Evolutionary conservation across 2,329 filamentous ascomycete species (phyloP).

Genomic region (Parascedosporium putredinis): DNA sequence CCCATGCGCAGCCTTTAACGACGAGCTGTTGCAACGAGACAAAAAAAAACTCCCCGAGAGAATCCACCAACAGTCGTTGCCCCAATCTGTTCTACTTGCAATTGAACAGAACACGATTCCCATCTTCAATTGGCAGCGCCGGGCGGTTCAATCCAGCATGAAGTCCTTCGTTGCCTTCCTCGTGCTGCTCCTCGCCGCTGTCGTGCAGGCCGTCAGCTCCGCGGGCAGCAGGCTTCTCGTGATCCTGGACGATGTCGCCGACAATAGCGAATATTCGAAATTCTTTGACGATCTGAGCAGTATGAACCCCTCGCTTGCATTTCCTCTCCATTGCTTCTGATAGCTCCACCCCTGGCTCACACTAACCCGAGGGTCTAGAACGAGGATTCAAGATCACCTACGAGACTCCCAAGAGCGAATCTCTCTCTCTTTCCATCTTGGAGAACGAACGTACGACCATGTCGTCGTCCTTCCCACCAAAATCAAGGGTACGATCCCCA

Average conservation of each 20-base stretch:
- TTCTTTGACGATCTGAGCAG: constrained; percentile 66
- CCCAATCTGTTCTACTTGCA: not conserved
- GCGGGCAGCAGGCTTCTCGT: constrained; percentile 73
- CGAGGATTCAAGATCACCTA: constrained; percentile 75
- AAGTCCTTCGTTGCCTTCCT: constrained; percentile 63
- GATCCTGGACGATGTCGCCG: constrained; percentile 69
- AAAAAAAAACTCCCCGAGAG: too few relatives aligned
- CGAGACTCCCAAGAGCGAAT: constrained; percentile 72
- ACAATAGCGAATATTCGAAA: constrained; percentile 73
- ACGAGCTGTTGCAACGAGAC: constrained; percentile 13
- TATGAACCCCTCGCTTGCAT: constrained; percentile 28
- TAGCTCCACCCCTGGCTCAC: too few relatives aligned
- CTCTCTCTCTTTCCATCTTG: constrained; percentile 73
- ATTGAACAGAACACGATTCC: too few relatives aligned
- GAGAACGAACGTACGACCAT: constrained; percentile 85
- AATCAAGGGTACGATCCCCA: constrained; percentile 62
- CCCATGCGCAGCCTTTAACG: constrained; percentile 11
- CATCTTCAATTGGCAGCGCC: constrained; percentile 3
- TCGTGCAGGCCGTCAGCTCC: constrained; percentile 67
- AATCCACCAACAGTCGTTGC: not conserved
- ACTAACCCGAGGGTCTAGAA: constrained; percentile 36
- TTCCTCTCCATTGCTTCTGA: not conserved
- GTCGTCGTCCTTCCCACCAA: constrained; percentile 80
- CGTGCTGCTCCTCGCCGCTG: constrained; percentile 53
- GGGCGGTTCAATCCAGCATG: constrained; percentile 44